A percentile compares a stretch with the other conserved stretches of the same genome.
These are phyloP conservation scores for Alloteropsis semialata DNA, from an alignment of 176 grass and related monocot species.

Conservation along the genomic window DNA sequence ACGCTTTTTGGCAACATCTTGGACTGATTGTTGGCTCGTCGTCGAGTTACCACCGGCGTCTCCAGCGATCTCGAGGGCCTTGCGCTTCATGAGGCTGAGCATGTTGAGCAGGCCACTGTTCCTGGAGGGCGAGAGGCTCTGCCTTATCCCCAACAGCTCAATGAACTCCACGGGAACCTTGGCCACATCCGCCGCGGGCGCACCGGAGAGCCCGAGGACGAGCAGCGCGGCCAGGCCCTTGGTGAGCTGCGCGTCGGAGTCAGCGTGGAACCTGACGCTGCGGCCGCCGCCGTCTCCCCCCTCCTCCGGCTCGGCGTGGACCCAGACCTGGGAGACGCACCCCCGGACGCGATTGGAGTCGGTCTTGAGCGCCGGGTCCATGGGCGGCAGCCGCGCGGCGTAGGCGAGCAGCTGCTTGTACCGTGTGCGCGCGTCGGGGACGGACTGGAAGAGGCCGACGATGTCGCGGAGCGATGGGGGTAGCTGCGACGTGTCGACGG, in stretches of 20 bases:
- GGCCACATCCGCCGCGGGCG: slow-evolving; percentile 47
- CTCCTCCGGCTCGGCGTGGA: slow-evolving; percentile 58
- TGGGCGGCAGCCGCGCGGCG: slow-evolving; percentile 61
- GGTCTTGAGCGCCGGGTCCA: slow-evolving; percentile 66
- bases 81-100: slow-evolving; percentile 80
- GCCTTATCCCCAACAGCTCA: slow-evolving; percentile 67
- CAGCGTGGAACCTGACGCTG: slow-evolving; percentile 67
- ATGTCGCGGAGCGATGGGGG: slow-evolving; percentile 70
- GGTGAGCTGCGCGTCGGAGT: slow-evolving; percentile 81
- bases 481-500: slow-evolving; percentile 44
- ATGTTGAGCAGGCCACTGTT: slow-evolving; percentile 92
- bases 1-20: not conserved
- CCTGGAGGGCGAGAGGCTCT: slow-evolving; percentile 72
- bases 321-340: slow-evolving; percentile 86
- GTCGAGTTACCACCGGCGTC: not conserved
- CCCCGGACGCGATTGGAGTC: slow-evolving; percentile 74
- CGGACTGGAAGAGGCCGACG: slow-evolving; percentile 74
- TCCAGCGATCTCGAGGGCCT: slow-evolving; percentile 58
- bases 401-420: slow-evolving; percentile 98
- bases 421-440: slow-evolving; percentile 62
- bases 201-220: slow-evolving; percentile 72
- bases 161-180: slow-evolving; percentile 63
- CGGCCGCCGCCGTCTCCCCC: not conserved
- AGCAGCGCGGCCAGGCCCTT: slow-evolving; percentile 89
- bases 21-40: not conserved